A percentile compares a stretch with the other conserved stretches of the same genome.
phyloP scores from a whole-genome alignment of 139 green algal species.

The Chlorella ohadii region DNA sequence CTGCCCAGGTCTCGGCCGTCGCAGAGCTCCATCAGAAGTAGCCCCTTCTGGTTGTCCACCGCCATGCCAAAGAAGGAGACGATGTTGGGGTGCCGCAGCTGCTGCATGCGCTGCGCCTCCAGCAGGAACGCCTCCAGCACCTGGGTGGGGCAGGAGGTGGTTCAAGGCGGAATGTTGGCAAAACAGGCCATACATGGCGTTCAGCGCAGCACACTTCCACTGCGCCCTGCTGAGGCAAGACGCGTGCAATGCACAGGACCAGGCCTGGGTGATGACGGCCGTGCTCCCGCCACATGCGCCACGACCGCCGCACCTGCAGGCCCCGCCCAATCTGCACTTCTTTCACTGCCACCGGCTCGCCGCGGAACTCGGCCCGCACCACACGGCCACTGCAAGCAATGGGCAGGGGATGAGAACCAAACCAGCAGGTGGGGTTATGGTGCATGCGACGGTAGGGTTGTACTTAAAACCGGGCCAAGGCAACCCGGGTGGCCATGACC shows the following conservation, averaged over 20 bases:
- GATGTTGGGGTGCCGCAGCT: neutral
- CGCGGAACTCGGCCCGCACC: neutral
- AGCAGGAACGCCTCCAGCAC: neutral
- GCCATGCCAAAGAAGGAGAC: neutral
- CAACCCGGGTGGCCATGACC: no score
- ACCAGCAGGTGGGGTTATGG: no score
- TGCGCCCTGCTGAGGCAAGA: neutral
- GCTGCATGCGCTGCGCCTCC: constrained; percentile 2
- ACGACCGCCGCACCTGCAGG: no score
- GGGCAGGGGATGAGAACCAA: no score
- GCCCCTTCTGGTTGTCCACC: neutral
- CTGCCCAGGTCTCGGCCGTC: neutral
- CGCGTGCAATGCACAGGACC: neutral
- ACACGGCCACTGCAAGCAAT: no score
- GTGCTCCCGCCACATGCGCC: neutral
- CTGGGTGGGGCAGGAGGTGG: neutral
- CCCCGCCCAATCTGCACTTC: neutral
- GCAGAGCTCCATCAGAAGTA: neutral
- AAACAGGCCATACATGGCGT: no score
- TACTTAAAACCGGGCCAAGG: no score
- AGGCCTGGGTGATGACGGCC: no score
- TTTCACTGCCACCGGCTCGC: neutral
- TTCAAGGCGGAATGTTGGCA: no score
- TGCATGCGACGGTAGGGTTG: no score
- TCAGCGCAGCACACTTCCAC: no score